These are phyloP conservation scores for Astrothelium subdiscretum DNA, from an alignment of 495 filamentous ascomycete genomes.

Conservation along the genomic window DNA sequence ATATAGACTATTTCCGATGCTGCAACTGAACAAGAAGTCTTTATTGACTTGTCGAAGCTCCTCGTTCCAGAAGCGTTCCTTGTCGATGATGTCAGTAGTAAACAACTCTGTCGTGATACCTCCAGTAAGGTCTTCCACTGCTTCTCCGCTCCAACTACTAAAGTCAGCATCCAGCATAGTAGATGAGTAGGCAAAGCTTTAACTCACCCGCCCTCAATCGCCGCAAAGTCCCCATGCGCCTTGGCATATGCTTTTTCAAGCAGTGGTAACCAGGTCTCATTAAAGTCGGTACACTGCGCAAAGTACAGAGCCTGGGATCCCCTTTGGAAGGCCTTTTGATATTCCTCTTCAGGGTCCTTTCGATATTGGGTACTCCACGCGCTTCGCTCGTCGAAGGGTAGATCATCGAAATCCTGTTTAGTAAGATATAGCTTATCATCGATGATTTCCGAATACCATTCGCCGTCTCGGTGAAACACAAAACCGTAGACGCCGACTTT, in stretches of 20 bases:
- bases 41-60: slow-evolving; percentile 77
- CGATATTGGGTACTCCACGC: slow-evolving; percentile 58
- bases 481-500: slow-evolving; percentile 86
- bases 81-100: slow-evolving; percentile 75
- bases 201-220: slow-evolving; percentile 76
- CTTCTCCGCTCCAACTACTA: slow-evolving; percentile 44
- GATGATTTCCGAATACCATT: slow-evolving; percentile 84
- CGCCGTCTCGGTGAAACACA: slow-evolving; percentile 85
- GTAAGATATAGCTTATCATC: slow-evolving; percentile 78
- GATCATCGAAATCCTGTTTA: slow-evolving; percentile 71
- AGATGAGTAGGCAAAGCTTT: slow-evolving; percentile 15
- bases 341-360: slow-evolving; percentile 64
- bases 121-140: slow-evolving; percentile 85
- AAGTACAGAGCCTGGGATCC: slow-evolving; percentile 73
- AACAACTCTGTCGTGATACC: slow-evolving; percentile 77
- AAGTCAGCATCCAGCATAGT: not conserved
- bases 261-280: slow-evolving; percentile 90
- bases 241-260: slow-evolving; percentile 96
- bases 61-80: slow-evolving; percentile 77
- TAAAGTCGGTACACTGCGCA: slow-evolving; percentile 70
- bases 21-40: slow-evolving; percentile 80
- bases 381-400: slow-evolving; percentile 18
- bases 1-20: slow-evolving; percentile 39
- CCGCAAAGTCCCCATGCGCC: slow-evolving; percentile 75
- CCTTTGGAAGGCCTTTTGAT: slow-evolving; percentile 61